Evolutionary conservation across 768 basidiomycete genomes (phyloP).

Genomic region (Glaciozyma martinii): DNA sequence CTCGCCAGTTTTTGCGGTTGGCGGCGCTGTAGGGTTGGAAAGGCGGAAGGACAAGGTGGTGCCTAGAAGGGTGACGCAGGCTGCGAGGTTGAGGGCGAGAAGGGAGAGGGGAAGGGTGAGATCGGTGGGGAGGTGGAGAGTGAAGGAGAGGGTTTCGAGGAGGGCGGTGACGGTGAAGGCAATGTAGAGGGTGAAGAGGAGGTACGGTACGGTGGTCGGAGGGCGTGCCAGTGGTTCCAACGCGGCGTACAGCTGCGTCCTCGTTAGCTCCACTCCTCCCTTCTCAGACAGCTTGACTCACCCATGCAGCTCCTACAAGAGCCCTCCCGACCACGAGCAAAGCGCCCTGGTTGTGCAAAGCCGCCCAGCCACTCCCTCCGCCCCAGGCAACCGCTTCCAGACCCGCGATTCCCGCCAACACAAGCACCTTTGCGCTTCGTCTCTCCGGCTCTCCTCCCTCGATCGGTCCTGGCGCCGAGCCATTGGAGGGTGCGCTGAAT

Average conservation of each 20-base stretch:
- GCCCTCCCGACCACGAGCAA: too few species aligned
- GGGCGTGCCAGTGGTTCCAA: background rate
- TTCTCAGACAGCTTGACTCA: background rate
- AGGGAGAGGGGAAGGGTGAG: background rate
- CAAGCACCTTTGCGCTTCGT: background rate
- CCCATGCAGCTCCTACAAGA: background rate
- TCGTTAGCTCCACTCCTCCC: background rate
- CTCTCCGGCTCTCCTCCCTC: background rate
- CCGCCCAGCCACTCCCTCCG: background rate
- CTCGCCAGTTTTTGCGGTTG: background rate
- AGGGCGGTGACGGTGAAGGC: slow-evolving; percentile 3
- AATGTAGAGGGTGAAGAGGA: slow-evolving; percentile 19
- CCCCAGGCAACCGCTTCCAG: background rate
- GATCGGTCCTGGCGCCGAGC: background rate
- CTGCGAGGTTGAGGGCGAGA: slow-evolving; percentile 54
- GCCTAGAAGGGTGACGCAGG: slow-evolving; percentile 55
- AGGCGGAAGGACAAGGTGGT: background rate
- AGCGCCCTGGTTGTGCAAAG: background rate
- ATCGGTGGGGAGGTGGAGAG: background rate
- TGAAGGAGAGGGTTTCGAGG: slow-evolving; percentile 2
- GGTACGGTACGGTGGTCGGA: background rate
- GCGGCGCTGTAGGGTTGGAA: background rate
- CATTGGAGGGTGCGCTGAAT: background rate
- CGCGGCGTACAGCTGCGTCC: background rate
- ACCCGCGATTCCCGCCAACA: background rate